Conservation (phyloP, 805 yeast species). For the Ogataea saltuana region DNA sequence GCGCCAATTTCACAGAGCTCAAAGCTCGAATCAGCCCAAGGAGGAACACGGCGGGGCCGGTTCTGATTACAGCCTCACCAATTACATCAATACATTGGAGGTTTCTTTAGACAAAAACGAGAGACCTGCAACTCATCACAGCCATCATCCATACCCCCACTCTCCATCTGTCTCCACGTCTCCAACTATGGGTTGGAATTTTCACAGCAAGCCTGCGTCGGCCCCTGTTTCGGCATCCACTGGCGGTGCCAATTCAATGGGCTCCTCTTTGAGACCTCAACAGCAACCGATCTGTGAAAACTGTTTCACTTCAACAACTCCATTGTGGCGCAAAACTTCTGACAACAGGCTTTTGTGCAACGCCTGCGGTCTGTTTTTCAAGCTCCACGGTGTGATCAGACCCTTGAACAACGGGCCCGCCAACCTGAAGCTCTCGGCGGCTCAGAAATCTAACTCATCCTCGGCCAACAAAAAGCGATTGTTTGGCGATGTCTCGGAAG, state of each 20-base stretch:
- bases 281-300: constrained; percentile 64
- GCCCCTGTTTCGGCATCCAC: constrained; percentile 7
- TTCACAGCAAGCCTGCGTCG: constrained; percentile 9
- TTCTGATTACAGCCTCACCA: constrained; percentile 29
- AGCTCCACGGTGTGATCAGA: constrained; percentile 68
- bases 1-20: background rate
- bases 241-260: constrained; percentile 12
- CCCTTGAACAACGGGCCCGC: constrained; percentile 27
- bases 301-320: constrained; percentile 89
- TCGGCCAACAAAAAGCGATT: constrained; percentile 14
- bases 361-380: constrained; percentile 89
- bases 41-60: constrained; percentile 2
- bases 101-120: constrained; percentile 33
- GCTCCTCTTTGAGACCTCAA: constrained; percentile 9
- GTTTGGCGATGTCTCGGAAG: constrained; percentile 8
- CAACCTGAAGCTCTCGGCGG: constrained; percentile 4
- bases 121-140: constrained; percentile 5
- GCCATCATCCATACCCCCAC: background rate
- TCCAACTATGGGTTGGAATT: constrained; percentile 9
- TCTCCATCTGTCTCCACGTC: constrained; percentile 6
- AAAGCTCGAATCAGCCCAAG: background rate
- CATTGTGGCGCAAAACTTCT: constrained; percentile 85
- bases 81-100: constrained; percentile 37
- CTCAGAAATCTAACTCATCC: background rate
- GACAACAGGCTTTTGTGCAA: constrained; percentile 84